Evolutionary conservation across 345 rosid species (phyloP), one percentile per base, ranked within the genome.

Genomic region (Psidium friedrichsthalianum): DNA sequence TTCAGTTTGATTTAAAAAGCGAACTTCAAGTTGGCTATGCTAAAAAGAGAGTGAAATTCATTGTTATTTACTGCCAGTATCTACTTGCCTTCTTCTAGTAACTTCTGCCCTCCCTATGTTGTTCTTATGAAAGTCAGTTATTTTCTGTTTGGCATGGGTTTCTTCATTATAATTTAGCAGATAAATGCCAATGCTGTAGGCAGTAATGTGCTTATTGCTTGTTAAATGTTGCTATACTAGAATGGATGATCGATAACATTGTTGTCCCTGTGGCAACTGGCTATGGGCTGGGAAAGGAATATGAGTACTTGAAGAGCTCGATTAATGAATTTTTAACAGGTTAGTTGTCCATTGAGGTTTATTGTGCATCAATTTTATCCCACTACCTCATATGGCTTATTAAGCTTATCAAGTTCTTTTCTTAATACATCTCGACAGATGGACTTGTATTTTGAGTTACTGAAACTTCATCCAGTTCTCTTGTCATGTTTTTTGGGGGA

Each of bases 201-300:
- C 40, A 24, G 29, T 83, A 49, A 55, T 3, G 84, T n/a, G 55
- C 57, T 89, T 82, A 56, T 82, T 86, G 84, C 42, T 82, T n/a
- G 22, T 27, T 81, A 8, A 22, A 14, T 74, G 36, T 85, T 90
- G 82, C 55, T 78, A 24, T 83, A 52, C 3, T 82, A 97, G 98
- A 92, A 32, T 95, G 98, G 98, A 92, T 96, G 93, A 93, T 96
- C 8, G 96, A 95, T 87, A 93, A 92, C 87, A 91, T 92, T 52
- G 95, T 97, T 88, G 98, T 95, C 86, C 97, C 98, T 40, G 92
- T 91, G 86, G 99, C 98, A 85, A 88, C 93, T 83, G 86, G 87
- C 69, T 93, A 96, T 90, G 96, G 93, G 84, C 93, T 92, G 88
- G 91, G 92, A 59, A 86, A 93, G 89, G 98, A 97, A 86, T 95